A percentile compares a stretch with the other conserved stretches of the same genome.
These are phyloP conservation scores for Linum lewisii DNA, from an alignment of 345 rosid species.

Conservation along the genomic window DNA sequence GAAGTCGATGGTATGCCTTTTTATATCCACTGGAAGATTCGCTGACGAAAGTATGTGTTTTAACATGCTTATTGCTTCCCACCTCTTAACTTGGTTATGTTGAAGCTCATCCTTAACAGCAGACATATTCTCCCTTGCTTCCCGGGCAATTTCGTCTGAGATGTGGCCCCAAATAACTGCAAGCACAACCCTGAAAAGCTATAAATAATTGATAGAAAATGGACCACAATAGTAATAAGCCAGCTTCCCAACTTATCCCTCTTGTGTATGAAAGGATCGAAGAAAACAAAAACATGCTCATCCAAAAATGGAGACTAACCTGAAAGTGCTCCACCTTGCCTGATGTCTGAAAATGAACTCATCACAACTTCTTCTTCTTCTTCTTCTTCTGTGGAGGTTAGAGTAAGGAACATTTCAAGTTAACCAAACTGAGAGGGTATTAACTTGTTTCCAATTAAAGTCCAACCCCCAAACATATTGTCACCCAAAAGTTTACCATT, in stretches of 20 bases:
- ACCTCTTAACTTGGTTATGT: constrained; percentile 45
- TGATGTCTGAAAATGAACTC: constrained; percentile 36
- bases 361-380: constrained; percentile 45
- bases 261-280: no score
- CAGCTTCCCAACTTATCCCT: not conserved
- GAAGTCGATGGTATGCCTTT: constrained; percentile 52
- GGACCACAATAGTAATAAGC: not conserved
- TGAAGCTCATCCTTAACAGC: constrained; percentile 41
- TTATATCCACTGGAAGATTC: constrained; percentile 57
- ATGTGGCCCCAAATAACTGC: constrained; percentile 62
- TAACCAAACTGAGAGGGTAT: not conserved
- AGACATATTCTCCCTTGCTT: constrained; percentile 35
- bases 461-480: constrained; percentile 4
- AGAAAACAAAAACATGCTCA: not conserved
- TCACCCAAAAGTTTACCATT: constrained; percentile 31
- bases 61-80: constrained; percentile 76
- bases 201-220: not conserved
- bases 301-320: constrained; percentile 32
- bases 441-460: not conserved
- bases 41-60: constrained; percentile 48
- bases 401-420: not conserved
- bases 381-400: constrained; percentile 38
- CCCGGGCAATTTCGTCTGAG: constrained; percentile 36
- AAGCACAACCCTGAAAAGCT: constrained; percentile 16
- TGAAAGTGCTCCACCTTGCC: constrained; percentile 72